These are phyloP conservation scores for Eucalyptus cladocalyx DNA, from an alignment of 345 rosid species.

Conservation along the genomic window DNA sequence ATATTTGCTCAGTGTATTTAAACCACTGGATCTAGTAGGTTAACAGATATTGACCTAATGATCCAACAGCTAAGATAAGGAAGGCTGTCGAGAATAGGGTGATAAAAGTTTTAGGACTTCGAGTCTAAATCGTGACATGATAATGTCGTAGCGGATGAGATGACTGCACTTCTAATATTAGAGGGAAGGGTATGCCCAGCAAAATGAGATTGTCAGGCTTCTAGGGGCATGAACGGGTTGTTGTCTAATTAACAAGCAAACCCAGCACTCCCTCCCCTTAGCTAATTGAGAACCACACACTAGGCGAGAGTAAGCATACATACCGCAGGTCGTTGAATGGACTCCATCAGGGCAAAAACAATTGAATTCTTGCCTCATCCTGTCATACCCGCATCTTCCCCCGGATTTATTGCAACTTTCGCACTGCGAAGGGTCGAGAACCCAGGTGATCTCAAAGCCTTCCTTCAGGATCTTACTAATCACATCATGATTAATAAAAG, in stretches of 20 bases:
- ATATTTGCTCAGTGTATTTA: no score
- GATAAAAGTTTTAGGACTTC: not conserved
- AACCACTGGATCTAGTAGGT: no score
- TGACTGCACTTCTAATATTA: not conserved
- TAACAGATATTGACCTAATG: no score
- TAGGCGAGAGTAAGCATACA: not conserved
- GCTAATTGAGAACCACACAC: not conserved
- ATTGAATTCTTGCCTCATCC: fast-evolving
- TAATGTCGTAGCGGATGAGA: not conserved
- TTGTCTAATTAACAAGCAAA: not conserved
- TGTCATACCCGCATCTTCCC: not conserved
- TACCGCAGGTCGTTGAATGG: not conserved
- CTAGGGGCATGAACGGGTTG: not conserved
- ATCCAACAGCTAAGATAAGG: not conserved
- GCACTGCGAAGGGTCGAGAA: fast-evolving
- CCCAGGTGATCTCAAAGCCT: not conserved
- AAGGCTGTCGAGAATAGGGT: not conserved
- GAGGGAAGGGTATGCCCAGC: not conserved
- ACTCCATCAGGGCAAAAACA: no score
- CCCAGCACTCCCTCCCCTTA: not conserved
- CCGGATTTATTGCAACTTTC: not conserved
- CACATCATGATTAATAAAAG: no score
- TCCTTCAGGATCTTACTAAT: not conserved
- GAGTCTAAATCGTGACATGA: not conserved
- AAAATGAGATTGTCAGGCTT: no score